Evolutionary conservation across 2,329 filamentous ascomycete species (phyloP).

Genomic region (Bisporella sp.): DNA sequence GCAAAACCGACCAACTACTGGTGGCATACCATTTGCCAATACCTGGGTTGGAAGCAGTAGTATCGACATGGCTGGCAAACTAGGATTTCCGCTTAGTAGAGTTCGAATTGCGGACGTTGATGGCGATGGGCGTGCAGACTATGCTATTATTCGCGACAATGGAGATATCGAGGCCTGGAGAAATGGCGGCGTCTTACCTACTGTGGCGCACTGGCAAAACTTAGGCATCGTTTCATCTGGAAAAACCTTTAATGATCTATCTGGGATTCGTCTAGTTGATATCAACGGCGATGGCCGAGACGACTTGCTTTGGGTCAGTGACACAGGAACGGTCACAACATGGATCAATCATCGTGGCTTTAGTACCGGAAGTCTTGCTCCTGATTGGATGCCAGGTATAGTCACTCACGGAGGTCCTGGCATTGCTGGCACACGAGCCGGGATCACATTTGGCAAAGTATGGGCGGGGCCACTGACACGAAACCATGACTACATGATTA

Average conservation of each 20-base stretch:
- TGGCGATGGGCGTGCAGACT: background rate
- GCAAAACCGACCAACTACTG: too few species aligned
- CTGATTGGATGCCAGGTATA: constrained; percentile 26
- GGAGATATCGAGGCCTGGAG: background rate
- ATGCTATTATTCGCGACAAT: background rate
- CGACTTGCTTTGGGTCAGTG: background rate
- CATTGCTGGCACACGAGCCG: constrained; percentile 17
- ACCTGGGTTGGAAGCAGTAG: background rate
- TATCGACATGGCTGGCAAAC: background rate
- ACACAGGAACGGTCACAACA: background rate
- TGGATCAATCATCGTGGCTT: background rate
- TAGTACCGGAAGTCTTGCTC: background rate
- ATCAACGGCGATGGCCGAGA: background rate
- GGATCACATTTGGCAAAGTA: constrained; percentile 25
- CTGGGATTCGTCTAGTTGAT: background rate
- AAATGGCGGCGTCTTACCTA: background rate
- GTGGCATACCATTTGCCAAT: background rate
- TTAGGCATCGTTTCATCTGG: background rate
- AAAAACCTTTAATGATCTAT: background rate
- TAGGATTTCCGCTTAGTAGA: background rate
- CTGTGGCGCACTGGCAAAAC: background rate
- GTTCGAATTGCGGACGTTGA: background rate
- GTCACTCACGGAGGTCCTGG: constrained; percentile 13
- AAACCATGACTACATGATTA: background rate
- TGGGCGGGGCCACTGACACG: background rate